Evolutionary conservation across 257 asterid genomes (phyloP).

Genomic region (Gentiana straminea): DNA sequence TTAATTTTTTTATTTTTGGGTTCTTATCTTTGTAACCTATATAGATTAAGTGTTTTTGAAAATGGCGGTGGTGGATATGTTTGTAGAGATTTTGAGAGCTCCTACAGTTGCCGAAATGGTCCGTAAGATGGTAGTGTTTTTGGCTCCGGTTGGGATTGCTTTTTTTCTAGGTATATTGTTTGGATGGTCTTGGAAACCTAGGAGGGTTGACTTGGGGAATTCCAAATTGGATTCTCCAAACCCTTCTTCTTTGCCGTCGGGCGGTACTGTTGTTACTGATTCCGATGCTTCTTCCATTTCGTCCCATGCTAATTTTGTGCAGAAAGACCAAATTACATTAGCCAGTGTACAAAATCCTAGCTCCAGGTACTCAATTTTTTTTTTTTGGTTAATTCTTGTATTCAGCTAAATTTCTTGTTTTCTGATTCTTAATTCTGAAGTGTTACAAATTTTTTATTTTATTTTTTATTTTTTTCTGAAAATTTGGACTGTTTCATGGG

Average conservation of each 20-base stretch:
- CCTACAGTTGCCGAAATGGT: conserved; percentile 45
- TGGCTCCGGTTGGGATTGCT: conserved; percentile 73
- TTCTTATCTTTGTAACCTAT: not conserved
- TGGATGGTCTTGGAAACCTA: conserved; percentile 97
- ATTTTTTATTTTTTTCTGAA: no score
- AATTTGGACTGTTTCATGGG: no score
- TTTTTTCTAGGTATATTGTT: conserved; percentile 54
- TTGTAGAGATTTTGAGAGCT: conserved; percentile 44
- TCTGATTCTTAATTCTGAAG: not conserved
- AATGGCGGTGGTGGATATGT: conserved; percentile 40
- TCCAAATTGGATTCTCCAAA: conserved; percentile 50
- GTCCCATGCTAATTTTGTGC: conserved; percentile 15
- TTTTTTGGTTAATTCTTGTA: no score
- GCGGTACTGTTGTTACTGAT: conserved; percentile 12
- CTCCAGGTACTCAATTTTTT: conserved; percentile 26
- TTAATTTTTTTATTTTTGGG: not conserved
- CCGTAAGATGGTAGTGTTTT: conserved; percentile 43
- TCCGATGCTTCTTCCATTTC: conserved; percentile 15
- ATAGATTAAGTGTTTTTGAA: not conserved
- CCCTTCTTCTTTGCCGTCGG: conserved; percentile 36
- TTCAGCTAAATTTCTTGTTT: not conserved
- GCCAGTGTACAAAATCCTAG: conserved; percentile 11
- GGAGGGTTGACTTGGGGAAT: conserved; percentile 50
- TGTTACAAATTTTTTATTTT: no score
- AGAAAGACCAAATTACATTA: conserved; percentile 16